Conservation (phyloP, 2,329 filamentous ascomycete genomes). For the Beauveria sp. region DNA sequence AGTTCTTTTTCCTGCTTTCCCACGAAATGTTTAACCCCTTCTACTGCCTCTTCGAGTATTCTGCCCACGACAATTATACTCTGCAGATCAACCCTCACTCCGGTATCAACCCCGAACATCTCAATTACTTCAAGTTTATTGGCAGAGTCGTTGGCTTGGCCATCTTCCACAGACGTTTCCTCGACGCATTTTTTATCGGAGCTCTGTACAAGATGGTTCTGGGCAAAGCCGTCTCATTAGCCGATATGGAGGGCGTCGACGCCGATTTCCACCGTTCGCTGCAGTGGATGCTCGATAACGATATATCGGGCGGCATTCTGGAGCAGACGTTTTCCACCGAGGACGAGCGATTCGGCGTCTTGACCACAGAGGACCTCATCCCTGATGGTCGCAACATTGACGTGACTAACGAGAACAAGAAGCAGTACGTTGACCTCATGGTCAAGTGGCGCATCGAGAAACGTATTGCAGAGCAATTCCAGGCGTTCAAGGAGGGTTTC, state of each 20-base stretch:
- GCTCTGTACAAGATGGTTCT: slow-evolving; percentile 99
- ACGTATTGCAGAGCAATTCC: slow-evolving; percentile 95
- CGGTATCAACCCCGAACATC: slow-evolving; percentile 96
- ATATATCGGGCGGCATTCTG: slow-evolving; percentile 83
- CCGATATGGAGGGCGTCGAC: slow-evolving; percentile 98
- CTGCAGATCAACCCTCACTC: slow-evolving; percentile 99
- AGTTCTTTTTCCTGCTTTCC: slow-evolving; percentile 98
- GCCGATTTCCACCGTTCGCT: slow-evolving; percentile 95
- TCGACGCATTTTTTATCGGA: slow-evolving; percentile 98
- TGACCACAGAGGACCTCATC: slow-evolving; percentile 89
- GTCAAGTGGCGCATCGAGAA: slow-evolving; percentile 99
- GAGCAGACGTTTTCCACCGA: slow-evolving; percentile 96
- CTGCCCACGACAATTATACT: slow-evolving; percentile 98
- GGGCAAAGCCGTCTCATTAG: slow-evolving; percentile 81
- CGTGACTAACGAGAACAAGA: slow-evolving; percentile 98
- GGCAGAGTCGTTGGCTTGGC: slow-evolving; percentile 92
- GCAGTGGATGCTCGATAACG: slow-evolving; percentile 97
- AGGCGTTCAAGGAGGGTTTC: slow-evolving; percentile 95
- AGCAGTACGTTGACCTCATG: slow-evolving; percentile 96
- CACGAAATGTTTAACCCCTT: slow-evolving; percentile 99
- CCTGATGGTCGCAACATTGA: slow-evolving; percentile 85
- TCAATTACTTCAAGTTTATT: slow-evolving; percentile 99
- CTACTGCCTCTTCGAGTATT: slow-evolving; percentile 99
- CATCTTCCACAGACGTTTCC: slow-evolving; percentile 95
- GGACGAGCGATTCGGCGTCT: slow-evolving; percentile 93